phyloP scores from a whole-genome alignment of 2,329 filamentous ascomycete genomes.

The Fusarium newnesense region DNA sequence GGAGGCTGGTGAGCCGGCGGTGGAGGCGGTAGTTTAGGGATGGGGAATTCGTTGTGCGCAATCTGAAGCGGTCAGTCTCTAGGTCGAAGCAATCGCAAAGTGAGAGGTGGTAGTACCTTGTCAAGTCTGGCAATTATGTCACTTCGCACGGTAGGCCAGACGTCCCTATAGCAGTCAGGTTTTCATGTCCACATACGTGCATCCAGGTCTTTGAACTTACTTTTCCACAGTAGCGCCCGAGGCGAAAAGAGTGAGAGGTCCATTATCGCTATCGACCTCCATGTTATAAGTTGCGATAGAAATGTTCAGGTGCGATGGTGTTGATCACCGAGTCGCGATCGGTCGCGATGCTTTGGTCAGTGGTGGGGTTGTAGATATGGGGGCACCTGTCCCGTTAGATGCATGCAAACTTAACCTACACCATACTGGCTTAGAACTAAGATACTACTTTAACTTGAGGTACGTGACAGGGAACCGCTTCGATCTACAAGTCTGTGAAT shows the following conservation, averaged over 20 bases:
- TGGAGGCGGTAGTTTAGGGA: conserved; percentile 66
- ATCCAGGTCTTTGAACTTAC: conserved; percentile 53
- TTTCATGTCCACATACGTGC: conserved; percentile 19
- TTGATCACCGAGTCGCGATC: conserved; percentile 18
- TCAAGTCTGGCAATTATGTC: conserved; percentile 76
- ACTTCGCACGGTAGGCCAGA: conserved; percentile 75
- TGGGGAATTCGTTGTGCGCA: conserved; percentile 78
- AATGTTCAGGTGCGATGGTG: conserved; percentile 19
- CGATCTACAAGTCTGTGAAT: background rate
- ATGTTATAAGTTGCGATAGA: conserved; percentile 51
- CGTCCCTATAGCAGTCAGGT: conserved; percentile 61
- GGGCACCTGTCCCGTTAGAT: conserved; percentile 39
- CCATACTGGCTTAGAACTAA: background rate
- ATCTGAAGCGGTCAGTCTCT: conserved; percentile 63
- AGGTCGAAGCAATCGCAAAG: background rate
- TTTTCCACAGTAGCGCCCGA: conserved; percentile 64
- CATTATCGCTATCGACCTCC: conserved; percentile 66
- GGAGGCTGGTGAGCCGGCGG: conserved; percentile 53
- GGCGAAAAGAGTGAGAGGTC: conserved; percentile 59
- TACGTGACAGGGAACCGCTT: background rate
- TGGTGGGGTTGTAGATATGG: conserved; percentile 47
- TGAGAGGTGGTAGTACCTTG: conserved; percentile 53
- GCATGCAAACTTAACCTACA: conserved; percentile 33
- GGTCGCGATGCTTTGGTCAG: conserved; percentile 18
- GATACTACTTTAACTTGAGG: background rate